phyloP scores from a whole-genome alignment of 495 filamentous ascomycete genomes.

The Hypoxylon intermedium region DNA sequence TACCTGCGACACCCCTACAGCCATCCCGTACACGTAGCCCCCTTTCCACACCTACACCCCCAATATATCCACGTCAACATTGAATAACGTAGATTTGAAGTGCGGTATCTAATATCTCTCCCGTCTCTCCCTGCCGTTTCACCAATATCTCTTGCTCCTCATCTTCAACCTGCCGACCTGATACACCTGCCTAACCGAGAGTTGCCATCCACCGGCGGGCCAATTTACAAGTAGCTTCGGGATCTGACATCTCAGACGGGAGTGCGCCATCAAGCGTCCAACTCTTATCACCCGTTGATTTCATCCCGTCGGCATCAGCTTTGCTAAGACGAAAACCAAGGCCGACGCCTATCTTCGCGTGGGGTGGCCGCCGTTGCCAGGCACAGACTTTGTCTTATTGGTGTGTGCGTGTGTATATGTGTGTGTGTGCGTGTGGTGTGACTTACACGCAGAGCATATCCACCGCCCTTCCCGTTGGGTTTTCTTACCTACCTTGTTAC shows the following conservation, averaged over 20 bases:
- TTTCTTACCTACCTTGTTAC: constrained; percentile 11
- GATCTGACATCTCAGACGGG: constrained; percentile 34
- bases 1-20: constrained; percentile 19
- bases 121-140: constrained; percentile 5
- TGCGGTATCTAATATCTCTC: constrained; percentile 26
- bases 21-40: constrained; percentile 8
- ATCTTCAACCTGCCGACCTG: constrained; percentile 22
- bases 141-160: constrained; percentile 11
- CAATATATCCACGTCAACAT: constrained; percentile 34
- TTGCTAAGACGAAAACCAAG: constrained; percentile 42
- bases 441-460: constrained; percentile 31
- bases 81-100: constrained; percentile 23
- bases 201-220: constrained; percentile 29
- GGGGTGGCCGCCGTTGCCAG: constrained; percentile 26
- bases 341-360: constrained; percentile 16
- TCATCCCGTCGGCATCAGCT: constrained; percentile 37
- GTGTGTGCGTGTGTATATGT: too few relatives aligned
- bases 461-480: constrained; percentile 35
- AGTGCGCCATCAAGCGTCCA: constrained; percentile 8
- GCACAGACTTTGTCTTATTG: constrained; percentile 17
- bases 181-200: constrained; percentile 34
- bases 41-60: constrained; percentile 18
- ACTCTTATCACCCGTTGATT: constrained; percentile 27
- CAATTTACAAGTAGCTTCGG: constrained; percentile 35
- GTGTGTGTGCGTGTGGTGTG: too few relatives aligned